Percentiles rank a stretch among this genome's conserved stretches.
These are phyloP conservation scores for Novymonas esmeraldas DNA, from an alignment of 208 protist genomes.

Conservation along the genomic window DNA sequence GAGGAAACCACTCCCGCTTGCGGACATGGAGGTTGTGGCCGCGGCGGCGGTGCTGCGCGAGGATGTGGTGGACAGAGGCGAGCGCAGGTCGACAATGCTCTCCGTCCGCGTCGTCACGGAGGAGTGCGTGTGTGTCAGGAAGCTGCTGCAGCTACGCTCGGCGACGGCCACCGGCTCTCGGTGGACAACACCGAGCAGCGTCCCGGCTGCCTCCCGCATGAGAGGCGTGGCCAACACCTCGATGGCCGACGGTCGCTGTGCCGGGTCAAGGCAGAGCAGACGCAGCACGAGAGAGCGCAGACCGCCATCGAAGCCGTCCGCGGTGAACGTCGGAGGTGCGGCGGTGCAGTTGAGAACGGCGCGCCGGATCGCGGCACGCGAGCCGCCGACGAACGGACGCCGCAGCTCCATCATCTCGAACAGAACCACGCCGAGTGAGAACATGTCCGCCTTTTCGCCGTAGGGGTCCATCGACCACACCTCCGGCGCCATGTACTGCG, in stretches of 20 bases:
- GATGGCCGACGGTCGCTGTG: conserved; percentile 40
- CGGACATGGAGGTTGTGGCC: not conserved
- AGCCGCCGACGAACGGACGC: conserved; percentile 76
- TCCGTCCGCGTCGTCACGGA: conserved; percentile 32
- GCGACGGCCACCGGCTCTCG: conserved; percentile 56
- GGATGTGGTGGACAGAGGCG: not conserved
- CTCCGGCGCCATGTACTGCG: conserved; percentile 94
- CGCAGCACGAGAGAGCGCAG: conserved; percentile 45
- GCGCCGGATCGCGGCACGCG: too few species aligned
- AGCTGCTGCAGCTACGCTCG: conserved; percentile 46
- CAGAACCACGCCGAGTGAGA: conserved; percentile 86
- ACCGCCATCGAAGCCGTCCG: conserved; percentile 36
- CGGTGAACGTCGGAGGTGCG: conserved; percentile 70
- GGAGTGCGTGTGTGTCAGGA: conserved; percentile 47
- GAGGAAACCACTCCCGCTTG: not conserved
- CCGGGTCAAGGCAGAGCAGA: conserved; percentile 44
- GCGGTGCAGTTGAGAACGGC: too few species aligned
- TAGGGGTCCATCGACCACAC: conserved; percentile 91
- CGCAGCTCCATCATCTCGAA: conserved; percentile 88
- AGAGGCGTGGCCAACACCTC: conserved; percentile 49
- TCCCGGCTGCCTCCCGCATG: conserved; percentile 51
- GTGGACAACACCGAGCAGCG: conserved; percentile 56
- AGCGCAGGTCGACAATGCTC: not conserved
- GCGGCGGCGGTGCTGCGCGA: not conserved
- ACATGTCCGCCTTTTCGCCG: conserved; percentile 94